Conservation (phyloP, 805 yeast genomes). For the Ogataea nitratoaversa region DNA sequence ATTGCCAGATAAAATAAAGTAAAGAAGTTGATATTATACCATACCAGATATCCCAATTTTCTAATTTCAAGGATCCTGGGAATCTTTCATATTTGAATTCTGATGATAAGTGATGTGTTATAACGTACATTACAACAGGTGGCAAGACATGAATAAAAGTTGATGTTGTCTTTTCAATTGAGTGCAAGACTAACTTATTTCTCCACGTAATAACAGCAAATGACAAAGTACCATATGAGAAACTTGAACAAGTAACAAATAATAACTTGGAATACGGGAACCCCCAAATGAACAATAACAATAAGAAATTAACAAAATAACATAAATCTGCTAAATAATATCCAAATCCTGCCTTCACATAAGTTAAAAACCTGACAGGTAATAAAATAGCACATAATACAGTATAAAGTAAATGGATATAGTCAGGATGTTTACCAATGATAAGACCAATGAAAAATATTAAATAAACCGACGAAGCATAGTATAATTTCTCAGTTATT, state of each 20-base stretch:
- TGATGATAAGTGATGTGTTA: constrained; percentile 68
- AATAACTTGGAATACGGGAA: constrained; percentile 70
- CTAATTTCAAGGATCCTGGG: constrained; percentile 71
- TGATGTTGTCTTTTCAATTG: constrained; percentile 87
- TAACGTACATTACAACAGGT: constrained; percentile 79
- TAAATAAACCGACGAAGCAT: constrained; percentile 63
- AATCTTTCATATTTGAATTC: constrained; percentile 53
- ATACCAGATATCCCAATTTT: constrained; percentile 66
- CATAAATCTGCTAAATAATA: constrained; percentile 91
- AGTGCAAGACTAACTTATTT: constrained; percentile 86
- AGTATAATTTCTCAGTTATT: constrained; percentile 72
- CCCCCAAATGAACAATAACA: constrained; percentile 74
- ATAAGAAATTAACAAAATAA: constrained; percentile 76
- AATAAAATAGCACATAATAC: constrained; percentile 54
- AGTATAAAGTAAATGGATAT: constrained; percentile 75
- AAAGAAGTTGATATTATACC: constrained; percentile 78
- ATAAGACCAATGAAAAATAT: constrained; percentile 71
- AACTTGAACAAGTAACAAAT: constrained; percentile 79
- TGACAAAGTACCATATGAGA: constrained; percentile 82
- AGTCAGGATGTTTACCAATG: constrained; percentile 72
- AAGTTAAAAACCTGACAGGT: constrained; percentile 83
- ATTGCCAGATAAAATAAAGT: constrained; percentile 87
- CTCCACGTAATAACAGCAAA: constrained; percentile 97
- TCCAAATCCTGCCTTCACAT: constrained; percentile 73
- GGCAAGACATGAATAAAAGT: constrained; percentile 90